phyloP scores from a whole-genome alignment of 139 green algal genomes.

The Edaphochlamys debaryana region DNA sequence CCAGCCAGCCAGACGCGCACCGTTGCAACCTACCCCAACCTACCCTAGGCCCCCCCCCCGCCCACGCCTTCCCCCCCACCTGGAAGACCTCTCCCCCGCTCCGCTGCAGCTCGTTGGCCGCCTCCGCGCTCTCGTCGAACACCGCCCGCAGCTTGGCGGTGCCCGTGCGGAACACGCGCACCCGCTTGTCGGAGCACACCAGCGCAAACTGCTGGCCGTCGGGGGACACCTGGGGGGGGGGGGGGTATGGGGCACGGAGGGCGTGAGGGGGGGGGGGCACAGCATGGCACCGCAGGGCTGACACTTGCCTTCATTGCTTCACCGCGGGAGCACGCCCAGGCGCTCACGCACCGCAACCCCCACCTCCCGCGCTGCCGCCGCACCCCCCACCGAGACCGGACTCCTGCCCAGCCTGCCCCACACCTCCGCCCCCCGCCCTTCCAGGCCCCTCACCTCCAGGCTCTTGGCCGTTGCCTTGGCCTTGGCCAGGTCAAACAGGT shows the following conservation, averaged over 20 bases:
- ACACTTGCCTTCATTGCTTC: too few relatives aligned
- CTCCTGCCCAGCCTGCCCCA: too few relatives aligned
- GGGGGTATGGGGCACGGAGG: not conserved
- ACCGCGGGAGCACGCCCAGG: too few relatives aligned
- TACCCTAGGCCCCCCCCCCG: not conserved
- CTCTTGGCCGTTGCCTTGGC: conserved; percentile 70
- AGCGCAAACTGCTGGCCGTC: conserved; percentile 88
- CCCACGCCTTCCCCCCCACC: not conserved
- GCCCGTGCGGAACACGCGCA: conserved; percentile 90
- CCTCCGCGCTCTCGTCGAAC: conserved; percentile 89
- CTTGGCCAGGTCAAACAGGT: conserved; percentile 95
- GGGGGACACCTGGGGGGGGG: conserved; percentile 63
- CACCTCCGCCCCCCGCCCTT: too few relatives aligned
- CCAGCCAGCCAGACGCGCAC: too few relatives aligned
- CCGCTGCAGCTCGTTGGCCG: conserved; percentile 86
- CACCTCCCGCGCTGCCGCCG: too few relatives aligned
- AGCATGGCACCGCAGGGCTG: too few relatives aligned
- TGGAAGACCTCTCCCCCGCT: conserved; percentile 43
- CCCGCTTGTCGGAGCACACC: conserved; percentile 78
- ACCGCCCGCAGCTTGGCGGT: conserved; percentile 86
- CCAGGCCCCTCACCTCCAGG: conserved; percentile 53
- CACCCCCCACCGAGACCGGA: too few relatives aligned
- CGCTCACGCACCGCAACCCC: too few relatives aligned
- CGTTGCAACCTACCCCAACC: too few relatives aligned
- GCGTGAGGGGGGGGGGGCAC: too few relatives aligned